Base-by-base conservation (phyloP, 1,139 yeast genomes). In the Suhomyces anneliseae region DNA sequence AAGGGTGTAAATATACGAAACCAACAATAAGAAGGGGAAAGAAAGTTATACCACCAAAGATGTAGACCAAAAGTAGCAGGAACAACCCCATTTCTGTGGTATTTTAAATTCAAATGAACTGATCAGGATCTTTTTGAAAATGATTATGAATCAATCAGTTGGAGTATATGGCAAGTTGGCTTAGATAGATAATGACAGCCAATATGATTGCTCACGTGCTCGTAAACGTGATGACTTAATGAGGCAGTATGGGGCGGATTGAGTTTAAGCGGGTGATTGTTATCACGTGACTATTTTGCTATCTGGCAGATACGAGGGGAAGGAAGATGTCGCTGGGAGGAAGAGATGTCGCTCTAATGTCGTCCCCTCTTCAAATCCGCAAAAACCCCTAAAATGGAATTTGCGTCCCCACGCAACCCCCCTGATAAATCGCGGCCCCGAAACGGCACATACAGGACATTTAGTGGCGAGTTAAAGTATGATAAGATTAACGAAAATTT, bases 1-100 rank as follows among this genome's bases (percentile, higher is more conserved):
- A 43, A 61, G 83, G 65, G 57, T 67, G 67, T 50, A 69, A 58
- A 47, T 65, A 72, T 47, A 76, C 58, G 43, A 78, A 55, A 0
- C 64, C 55, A 1, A 73, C 35, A 0, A 80, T 42, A 3, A 80
- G 49, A 33, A 83, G 52, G 0, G 96, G 96, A 15, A 89, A 61
- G 52, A 90, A 79, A 0, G 97, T 88, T 7, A 90, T 39, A 0
- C 97, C 97, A 6, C 97, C 97, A 4, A 87, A 44, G 2, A 89
- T 40, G 60, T 68, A 67, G 2, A 60, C 63, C 27, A 62, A 60
- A 9, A 76, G 42, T 26, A 65, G 59, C 41, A 54, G 50, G 35
- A 51, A 36, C 11, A 60, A 42, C 10, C 57, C 59, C 67, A 62
- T 62, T 14, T n/a, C 27, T 12, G 33, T 7, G n/a, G 27, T 27